Conservation (phyloP, 768 basidiomycete genomes). For the Cystofilobasidium bisporidii region DNA sequence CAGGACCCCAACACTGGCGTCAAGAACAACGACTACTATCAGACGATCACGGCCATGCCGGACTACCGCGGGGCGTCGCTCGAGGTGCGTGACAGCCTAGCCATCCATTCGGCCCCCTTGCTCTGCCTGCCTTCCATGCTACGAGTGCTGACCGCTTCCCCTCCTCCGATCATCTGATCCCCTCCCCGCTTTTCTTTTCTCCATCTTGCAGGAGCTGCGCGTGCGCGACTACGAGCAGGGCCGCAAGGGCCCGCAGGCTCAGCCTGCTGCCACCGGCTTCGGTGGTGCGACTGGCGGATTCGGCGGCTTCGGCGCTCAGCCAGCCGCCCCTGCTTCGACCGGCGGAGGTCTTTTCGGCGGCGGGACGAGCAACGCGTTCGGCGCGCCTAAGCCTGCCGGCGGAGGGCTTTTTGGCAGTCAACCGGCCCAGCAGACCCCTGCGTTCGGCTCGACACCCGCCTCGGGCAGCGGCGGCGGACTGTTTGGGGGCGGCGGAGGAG, state of each 20-base stretch:
- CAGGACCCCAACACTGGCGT: constrained; percentile 20
- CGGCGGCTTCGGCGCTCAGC: constrained; percentile 22
- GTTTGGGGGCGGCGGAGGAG: constrained; percentile 21
- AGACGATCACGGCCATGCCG: constrained; percentile 29
- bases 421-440: constrained; percentile 13
- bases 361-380: constrained; percentile 8
- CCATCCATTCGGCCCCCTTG: too few relatives aligned
- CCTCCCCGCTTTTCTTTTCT: too few relatives aligned
- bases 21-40: constrained; percentile 22
- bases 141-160: neutral
- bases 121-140: neutral
- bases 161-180: too few relatives aligned
- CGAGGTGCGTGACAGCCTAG: constrained; percentile 8
- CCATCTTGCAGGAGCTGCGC: constrained; percentile 19
- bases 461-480: constrained; percentile 18
- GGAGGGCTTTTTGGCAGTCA: constrained; percentile 21
- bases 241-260: constrained; percentile 26
- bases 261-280: constrained; percentile 16
- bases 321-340: constrained; percentile 13
- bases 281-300: constrained; percentile 17
- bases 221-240: constrained; percentile 27
- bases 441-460: constrained; percentile 20
- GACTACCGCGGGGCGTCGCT: constrained; percentile 20
- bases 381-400: constrained; percentile 23
- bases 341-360: constrained; percentile 23